Conservation (phyloP, 805 yeast species). For the Blastobotrys americana region DNA sequence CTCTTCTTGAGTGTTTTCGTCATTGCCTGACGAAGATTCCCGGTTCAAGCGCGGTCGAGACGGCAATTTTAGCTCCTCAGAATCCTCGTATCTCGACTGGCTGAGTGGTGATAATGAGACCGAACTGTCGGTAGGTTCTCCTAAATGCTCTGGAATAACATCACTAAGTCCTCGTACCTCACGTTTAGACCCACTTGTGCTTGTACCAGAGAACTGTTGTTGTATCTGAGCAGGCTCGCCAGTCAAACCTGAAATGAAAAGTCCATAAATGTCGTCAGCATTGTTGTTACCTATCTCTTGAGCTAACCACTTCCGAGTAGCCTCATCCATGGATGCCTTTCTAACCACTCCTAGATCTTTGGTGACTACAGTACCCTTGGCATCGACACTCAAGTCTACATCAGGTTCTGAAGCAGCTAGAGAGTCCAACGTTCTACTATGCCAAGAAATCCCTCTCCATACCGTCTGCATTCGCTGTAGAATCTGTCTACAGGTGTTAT, state of each 20-base stretch:
- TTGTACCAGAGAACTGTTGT: neutral
- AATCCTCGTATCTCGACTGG: no score
- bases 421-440: slow-evolving; percentile 23
- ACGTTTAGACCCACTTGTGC: no score
- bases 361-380: slow-evolving; percentile 17
- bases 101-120: no score
- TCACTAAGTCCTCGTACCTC: neutral
- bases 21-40: neutral
- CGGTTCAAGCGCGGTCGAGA: neutral
- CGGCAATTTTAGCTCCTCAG: neutral
- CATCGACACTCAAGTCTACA: slow-evolving; percentile 20
- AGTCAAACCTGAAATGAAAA: slow-evolving; percentile 22
- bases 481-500: slow-evolving; percentile 21
- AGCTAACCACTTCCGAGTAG: slow-evolving; percentile 20
- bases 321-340: slow-evolving; percentile 20
- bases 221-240: slow-evolving; percentile 4
- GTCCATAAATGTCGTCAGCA: slow-evolving; percentile 17
- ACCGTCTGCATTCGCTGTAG: slow-evolving; percentile 18
- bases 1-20: slow-evolving; percentile 9
- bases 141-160: neutral
- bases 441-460: slow-evolving; percentile 28
- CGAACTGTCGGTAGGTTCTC: neutral
- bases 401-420: slow-evolving; percentile 25
- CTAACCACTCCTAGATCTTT: slow-evolving; percentile 20
- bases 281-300: slow-evolving; percentile 12